A percentile compares a stretch with the other conserved stretches of the same genome.
phyloP scores from a whole-genome alignment of 805 yeast species.

The Candida maris region DNA sequence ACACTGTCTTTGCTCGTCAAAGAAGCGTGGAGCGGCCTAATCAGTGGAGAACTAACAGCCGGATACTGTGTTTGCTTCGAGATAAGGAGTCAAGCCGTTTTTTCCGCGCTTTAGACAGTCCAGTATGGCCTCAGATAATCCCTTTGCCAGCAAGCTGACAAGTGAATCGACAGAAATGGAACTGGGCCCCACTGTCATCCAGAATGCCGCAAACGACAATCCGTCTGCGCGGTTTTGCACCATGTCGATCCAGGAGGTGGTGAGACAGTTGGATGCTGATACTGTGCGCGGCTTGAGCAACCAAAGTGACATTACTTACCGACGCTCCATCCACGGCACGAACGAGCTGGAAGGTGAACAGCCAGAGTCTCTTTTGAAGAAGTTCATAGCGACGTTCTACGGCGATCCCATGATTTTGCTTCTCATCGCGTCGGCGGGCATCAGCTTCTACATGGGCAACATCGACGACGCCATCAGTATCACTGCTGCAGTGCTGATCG shows the following conservation, averaged over 20 bases:
- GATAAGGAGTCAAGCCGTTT: not conserved
- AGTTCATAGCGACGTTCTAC: constrained; percentile 76
- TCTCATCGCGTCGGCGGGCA: constrained; percentile 82
- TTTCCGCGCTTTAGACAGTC: not conserved
- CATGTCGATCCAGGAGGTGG: constrained; percentile 62
- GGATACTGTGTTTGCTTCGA: too few species aligned
- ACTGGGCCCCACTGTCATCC: not conserved
- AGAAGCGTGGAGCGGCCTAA: too few species aligned
- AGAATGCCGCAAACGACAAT: constrained; percentile 7
- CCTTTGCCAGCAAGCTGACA: constrained; percentile 19
- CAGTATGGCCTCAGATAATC: constrained; percentile 21
- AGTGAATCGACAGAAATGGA: constrained; percentile 9
- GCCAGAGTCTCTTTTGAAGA: constrained; percentile 66
- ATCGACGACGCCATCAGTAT: constrained; percentile 94
- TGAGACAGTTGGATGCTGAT: constrained; percentile 60
- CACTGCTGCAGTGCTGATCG: constrained; percentile 86
- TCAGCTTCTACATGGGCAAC: constrained; percentile 92
- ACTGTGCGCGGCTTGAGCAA: constrained; percentile 56
- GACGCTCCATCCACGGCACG: constrained; percentile 73
- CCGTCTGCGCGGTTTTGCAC: constrained; percentile 59
- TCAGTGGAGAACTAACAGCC: too few species aligned
- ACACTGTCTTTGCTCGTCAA: too few species aligned
- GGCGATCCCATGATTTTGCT: constrained; percentile 89
- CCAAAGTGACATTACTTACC: constrained; percentile 63
- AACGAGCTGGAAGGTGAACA: constrained; percentile 79